phyloP scores from a whole-genome alignment of 1,139 yeast species.

The Suhomyces panamericanus region DNA sequence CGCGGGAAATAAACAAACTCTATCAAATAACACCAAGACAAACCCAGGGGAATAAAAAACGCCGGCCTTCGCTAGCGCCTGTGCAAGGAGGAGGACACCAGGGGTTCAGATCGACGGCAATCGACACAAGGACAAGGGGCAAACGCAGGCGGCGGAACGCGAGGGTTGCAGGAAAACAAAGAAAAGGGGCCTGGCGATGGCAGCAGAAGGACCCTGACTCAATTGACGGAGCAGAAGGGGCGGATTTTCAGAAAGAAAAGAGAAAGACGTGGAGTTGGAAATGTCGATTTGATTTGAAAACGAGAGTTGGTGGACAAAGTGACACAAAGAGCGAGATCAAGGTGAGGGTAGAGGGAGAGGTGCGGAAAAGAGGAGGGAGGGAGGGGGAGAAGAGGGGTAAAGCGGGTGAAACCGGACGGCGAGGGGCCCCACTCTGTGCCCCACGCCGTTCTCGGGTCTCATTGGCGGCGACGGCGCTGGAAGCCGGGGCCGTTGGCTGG shows the following conservation, averaged over 20 bases:
- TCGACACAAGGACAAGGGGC: neutral
- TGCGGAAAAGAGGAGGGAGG: neutral
- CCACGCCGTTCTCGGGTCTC: neutral
- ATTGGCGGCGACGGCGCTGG: too few relatives aligned
- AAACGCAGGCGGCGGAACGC: neutral
- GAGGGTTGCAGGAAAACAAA: neutral
- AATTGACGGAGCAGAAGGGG: conserved; percentile 5
- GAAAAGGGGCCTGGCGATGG: neutral
- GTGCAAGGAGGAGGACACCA: neutral
- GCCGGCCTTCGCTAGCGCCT: neutral
- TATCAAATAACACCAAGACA: conserved; percentile 4
- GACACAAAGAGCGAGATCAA: conserved; percentile 5
- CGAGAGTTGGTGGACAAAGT: conserved; percentile 4
- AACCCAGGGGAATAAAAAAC: neutral
- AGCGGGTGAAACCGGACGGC: neutral
- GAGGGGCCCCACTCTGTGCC: too few relatives aligned
- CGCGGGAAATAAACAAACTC: conserved; percentile 4
- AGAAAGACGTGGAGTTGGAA: conserved; percentile 4
- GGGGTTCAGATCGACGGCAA: neutral
- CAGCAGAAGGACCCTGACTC: conserved; percentile 2
- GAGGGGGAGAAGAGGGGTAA: neutral
- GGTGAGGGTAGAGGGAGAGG: neutral
- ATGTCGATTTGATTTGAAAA: conserved; percentile 4
- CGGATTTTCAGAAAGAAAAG: conserved; percentile 3
- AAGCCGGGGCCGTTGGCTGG: too few relatives aligned